Conservation (phyloP, 495 filamentous ascomycete genomes). For the Xylaria curta region DNA sequence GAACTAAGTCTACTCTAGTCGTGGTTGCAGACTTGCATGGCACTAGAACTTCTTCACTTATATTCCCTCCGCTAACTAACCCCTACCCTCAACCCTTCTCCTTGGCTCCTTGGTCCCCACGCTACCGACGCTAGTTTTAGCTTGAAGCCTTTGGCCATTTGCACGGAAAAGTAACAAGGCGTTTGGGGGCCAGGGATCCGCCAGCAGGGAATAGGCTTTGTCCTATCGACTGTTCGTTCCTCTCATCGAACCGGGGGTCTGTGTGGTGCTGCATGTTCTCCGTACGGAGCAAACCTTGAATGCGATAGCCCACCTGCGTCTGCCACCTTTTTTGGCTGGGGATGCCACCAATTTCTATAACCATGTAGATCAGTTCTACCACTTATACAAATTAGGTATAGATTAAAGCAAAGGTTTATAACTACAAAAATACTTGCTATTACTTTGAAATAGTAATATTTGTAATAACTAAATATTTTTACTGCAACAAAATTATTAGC, state of each 20-base stretch:
- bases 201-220: slow-evolving; percentile 40
- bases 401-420: too few relatives aligned
- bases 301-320: too few relatives aligned
- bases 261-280: slow-evolving; percentile 25
- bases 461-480: too few relatives aligned
- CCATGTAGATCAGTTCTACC: too few relatives aligned
- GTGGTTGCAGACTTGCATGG: background rate
- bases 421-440: too few relatives aligned
- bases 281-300: slow-evolving; percentile 39
- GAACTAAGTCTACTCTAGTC: background rate
- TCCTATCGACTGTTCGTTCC: slow-evolving; percentile 41
- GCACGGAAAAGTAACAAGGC: slow-evolving; percentile 6
- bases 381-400: too few relatives aligned
- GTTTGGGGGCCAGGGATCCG: slow-evolving; percentile 41
- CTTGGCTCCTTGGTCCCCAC: slow-evolving; percentile 15
- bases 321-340: too few relatives aligned
- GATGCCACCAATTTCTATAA: too few relatives aligned
- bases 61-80: slow-evolving; percentile 7
- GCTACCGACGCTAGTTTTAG: slow-evolving; percentile 13
- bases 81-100: slow-evolving; percentile 9
- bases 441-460: too few relatives aligned
- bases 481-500: too few relatives aligned
- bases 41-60: background rate
- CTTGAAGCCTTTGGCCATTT: slow-evolving; percentile 16
- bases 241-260: slow-evolving; percentile 35